Evolutionary conservation across 2,329 filamentous ascomycete species (phyloP), one percentile per base, ranked within the genome.

Genomic region (Phialophora expanda): DNA sequence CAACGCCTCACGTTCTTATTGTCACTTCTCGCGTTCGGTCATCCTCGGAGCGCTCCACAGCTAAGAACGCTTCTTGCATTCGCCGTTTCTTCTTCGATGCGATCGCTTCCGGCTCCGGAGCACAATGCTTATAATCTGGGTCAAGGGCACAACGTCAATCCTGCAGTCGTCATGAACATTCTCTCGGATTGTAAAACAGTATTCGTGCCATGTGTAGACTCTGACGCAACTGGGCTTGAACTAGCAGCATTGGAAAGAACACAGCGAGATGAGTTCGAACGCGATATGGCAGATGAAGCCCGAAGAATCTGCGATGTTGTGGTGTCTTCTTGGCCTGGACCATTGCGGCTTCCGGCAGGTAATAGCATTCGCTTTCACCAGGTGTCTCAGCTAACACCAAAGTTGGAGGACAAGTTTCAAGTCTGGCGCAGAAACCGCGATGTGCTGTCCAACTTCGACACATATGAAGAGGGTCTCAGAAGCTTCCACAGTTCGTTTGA

Each of bases 61-160:
- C 38, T 68, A 26, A 62, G 48, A 28, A 46, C 55, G 1, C 26
- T 68, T 5, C 54, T 67, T 3, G 67, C 62, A 8, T 64, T 67
- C 11, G 65, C 65, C 3, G 20, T 66, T 9, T 61, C 56, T 12
- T 51, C 65, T 8, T 11, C 30, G 5, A 32, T 69, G 32, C 41
- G n/a, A 17, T 4, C 14, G 6, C 56, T 69, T 2, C 46, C 65
- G n/a, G 11, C 14, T 8, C 56, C 56, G 8, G 24, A 51, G 11
- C 32, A 61, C 28, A 44, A 66, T 32, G 56, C 48, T 4, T 69
- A 69, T 34, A 41, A 69, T 41, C 20, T 68, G 41, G 38, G 59
- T 8, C 12, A 53, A 17, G 66, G 62, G 6, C 17, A 57, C 20
- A 20, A 4, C 22, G 5, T 65, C 6, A 46, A 62, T 56, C 30